phyloP scores from a whole-genome alignment of 768 basidiomycete genomes.

The Tulasnella sp. region DNA sequence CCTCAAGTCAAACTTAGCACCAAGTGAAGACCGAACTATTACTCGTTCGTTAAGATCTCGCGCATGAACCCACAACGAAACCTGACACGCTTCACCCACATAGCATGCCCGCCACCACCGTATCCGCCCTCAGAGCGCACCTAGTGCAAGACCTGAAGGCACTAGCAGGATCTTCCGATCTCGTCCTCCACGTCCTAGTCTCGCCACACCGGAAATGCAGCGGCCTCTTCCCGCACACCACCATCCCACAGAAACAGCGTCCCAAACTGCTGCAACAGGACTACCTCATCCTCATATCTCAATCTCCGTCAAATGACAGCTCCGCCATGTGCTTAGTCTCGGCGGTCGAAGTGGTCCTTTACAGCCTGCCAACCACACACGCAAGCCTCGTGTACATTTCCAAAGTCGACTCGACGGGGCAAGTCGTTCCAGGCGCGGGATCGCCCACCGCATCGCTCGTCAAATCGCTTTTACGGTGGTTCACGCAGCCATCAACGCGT shows the following conservation, averaged over 20 bases:
- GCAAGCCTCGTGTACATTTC: conserved; percentile 84
- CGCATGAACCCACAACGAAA: not conserved
- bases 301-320: conserved; percentile 19
- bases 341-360: conserved; percentile 78
- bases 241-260: conserved; percentile 48
- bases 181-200: conserved; percentile 75
- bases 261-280: conserved; percentile 74
- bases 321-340: conserved; percentile 63
- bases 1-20: not conserved
- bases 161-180: conserved; percentile 68
- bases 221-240: conserved; percentile 74
- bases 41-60: not conserved
- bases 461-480: conserved; percentile 64
- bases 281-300: conserved; percentile 70
- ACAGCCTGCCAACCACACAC: conserved; percentile 69
- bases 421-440: conserved; percentile 57
- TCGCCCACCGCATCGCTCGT: conserved; percentile 63
- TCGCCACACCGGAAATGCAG: conserved; percentile 68
- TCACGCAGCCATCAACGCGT: conserved; percentile 64
- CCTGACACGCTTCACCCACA: not conserved
- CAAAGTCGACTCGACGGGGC: conserved; percentile 93
- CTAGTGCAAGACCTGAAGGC: conserved; percentile 59
- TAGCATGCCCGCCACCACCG: not conserved
- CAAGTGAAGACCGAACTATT: not conserved
- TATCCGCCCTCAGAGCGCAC: not conserved